Conservation (phyloP, 352 stramenopile genomes). For the Phytophthora pini region DNA sequence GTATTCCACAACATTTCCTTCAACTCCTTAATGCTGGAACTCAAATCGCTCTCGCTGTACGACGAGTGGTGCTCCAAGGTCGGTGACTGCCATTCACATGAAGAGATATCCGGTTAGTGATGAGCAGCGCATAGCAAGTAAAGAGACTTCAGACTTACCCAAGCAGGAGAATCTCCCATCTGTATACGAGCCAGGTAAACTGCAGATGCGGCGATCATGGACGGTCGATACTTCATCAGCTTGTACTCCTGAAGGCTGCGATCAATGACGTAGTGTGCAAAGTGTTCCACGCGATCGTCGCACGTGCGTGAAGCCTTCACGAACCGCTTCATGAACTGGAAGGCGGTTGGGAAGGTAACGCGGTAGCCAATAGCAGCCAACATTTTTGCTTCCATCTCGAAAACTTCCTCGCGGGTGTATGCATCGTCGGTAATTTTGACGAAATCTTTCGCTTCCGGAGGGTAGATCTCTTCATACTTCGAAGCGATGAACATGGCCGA, state of each 20-base stretch:
- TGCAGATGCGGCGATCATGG: conserved; percentile 95
- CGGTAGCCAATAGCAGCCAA: conserved; percentile 76
- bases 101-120: conserved; percentile 12
- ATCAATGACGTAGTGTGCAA: conserved; percentile 99
- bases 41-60: conserved; percentile 69
- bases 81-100: conserved; percentile 49
- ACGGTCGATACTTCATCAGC: conserved; percentile 98
- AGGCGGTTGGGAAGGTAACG: conserved; percentile 86
- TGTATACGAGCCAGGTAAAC: conserved; percentile 96
- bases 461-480: conserved; percentile 99
- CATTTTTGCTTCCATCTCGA: conserved; percentile 84
- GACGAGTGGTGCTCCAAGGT: conserved; percentile 81
- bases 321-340: conserved; percentile 90
- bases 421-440: conserved; percentile 98
- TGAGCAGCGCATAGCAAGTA: neutral
- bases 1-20: conserved; percentile 86
- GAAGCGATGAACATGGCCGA: conserved; percentile 96
- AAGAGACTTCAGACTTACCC: conserved; percentile 52
- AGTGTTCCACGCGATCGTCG: conserved; percentile 80
- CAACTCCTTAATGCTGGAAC: conserved; percentile 72
- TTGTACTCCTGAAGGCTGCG: conserved; percentile 98
- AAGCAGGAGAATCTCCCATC: conserved; percentile 77
- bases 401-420: conserved; percentile 89
- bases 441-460: conserved; percentile 93
- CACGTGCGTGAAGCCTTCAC: conserved; percentile 79